Evolutionary conservation across 495 filamentous ascomycete species (phyloP).

Genomic region (Aspergillus sparsus): DNA sequence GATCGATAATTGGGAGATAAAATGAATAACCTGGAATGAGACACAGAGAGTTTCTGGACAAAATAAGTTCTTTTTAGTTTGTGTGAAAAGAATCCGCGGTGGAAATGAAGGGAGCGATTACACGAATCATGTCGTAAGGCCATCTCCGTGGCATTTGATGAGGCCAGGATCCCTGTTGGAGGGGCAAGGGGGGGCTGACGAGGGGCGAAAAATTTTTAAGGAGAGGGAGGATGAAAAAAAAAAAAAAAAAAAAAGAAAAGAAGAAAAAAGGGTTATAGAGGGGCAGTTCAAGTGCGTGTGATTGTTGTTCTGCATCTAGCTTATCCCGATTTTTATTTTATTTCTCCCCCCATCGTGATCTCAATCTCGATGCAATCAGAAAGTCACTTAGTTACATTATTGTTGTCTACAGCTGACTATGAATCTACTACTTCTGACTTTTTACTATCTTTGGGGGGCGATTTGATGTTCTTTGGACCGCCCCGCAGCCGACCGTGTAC

Average conservation of each 20-base stretch:
- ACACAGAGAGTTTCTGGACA: slow-evolving; percentile 2
- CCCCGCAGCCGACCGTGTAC: slow-evolving; percentile 12
- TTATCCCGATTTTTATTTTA: slow-evolving; percentile 6
- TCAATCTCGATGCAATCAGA: background rate
- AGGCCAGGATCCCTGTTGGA: slow-evolving; percentile 26
- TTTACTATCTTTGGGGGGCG: background rate
- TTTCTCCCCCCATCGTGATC: background rate
- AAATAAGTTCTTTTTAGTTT: slow-evolving; percentile 5
- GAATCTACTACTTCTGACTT: background rate
- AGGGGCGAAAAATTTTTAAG: slow-evolving; percentile 22
- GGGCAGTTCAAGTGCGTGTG: slow-evolving; percentile 21
- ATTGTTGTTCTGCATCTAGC: slow-evolving; percentile 13
- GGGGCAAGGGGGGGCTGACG: slow-evolving; percentile 30
- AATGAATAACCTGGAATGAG: slow-evolving; percentile 22
- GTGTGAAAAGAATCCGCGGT: slow-evolving; percentile 22
- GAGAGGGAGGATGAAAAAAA: slow-evolving; percentile 1
- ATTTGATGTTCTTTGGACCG: background rate
- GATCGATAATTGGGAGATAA: slow-evolving; percentile 10
- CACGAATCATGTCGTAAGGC: slow-evolving; percentile 26
- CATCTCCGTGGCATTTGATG: slow-evolving; percentile 28
- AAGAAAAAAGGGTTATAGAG: slow-evolving; percentile 10
- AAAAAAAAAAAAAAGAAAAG: slow-evolving; percentile 17
- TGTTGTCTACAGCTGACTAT: background rate
- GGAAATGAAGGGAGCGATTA: slow-evolving; percentile 29
- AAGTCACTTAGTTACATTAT: background rate